phyloP scores from a whole-genome alignment of 1,284 basidiomycete species.

The Pterula multifida region DNA sequence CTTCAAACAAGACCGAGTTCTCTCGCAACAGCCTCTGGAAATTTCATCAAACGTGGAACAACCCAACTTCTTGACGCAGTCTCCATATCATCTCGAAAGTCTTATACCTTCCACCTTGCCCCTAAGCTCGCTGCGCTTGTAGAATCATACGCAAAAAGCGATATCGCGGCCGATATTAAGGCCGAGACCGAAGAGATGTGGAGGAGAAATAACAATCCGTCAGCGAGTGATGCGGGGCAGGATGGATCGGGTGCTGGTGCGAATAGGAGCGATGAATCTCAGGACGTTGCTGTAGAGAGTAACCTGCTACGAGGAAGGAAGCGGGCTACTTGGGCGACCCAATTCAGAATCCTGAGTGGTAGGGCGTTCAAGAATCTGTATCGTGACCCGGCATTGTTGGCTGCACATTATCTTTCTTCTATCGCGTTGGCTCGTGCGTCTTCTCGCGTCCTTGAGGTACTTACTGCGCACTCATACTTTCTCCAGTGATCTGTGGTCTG shows the following conservation, averaged over 20 bases:
- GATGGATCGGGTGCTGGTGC: constrained; percentile 16
- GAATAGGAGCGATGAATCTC: constrained; percentile 30
- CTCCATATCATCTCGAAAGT: constrained; percentile 27
- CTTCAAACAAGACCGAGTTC: constrained; percentile 34
- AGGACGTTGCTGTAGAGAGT: constrained; percentile 56
- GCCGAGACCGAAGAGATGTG: constrained; percentile 49
- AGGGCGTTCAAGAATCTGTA: constrained; percentile 98
- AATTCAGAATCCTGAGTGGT: constrained; percentile 88
- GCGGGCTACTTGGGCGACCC: constrained; percentile 77
- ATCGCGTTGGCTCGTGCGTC: constrained; percentile 71
- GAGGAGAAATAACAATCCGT: constrained; percentile 20
- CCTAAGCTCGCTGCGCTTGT: constrained; percentile 70
- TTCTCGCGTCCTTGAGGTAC: constrained; percentile 2
- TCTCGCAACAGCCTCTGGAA: constrained; percentile 31
- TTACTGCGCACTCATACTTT: background rate
- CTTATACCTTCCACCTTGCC: constrained; percentile 30
- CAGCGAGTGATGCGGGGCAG: constrained; percentile 11
- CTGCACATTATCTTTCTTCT: constrained; percentile 82
- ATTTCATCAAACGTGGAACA: constrained; percentile 63
- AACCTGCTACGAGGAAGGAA: constrained; percentile 65
- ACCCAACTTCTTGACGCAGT: constrained; percentile 67
- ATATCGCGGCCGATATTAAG: constrained; percentile 50
- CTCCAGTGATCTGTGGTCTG: constrained; percentile 65
- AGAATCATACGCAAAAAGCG: constrained; percentile 56
- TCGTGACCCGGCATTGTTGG: constrained; percentile 84